phyloP scores from a whole-genome alignment of 1,284 basidiomycete genomes.

The Papiliotrema laurentii region DNA sequence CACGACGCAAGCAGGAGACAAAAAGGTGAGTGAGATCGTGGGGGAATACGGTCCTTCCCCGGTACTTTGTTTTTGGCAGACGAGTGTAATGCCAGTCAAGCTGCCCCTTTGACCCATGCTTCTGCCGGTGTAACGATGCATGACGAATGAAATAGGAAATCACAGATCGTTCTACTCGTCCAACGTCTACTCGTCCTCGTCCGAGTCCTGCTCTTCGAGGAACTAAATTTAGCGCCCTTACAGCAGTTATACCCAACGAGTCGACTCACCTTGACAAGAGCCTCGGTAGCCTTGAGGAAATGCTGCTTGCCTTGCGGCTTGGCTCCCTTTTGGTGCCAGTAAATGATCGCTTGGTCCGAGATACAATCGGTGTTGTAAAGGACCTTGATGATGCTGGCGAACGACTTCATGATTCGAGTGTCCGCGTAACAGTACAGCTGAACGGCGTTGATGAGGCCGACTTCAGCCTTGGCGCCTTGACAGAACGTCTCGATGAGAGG shows the following conservation, averaged over 20 bases:
- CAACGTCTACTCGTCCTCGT: constrained; percentile 30
- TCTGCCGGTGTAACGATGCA: no score
- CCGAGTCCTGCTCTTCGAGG: constrained; percentile 44
- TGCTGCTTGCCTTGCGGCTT: constrained; percentile 91
- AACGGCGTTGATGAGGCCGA: constrained; percentile 85
- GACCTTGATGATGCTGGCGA: constrained; percentile 90
- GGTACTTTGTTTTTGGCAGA: no score
- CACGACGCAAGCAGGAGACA: no score
- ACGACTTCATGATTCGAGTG: constrained; percentile 86
- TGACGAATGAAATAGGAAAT: background rate
- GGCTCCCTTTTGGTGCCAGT: constrained; percentile 95
- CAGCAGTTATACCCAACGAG: background rate
- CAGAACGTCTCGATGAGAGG: constrained; percentile 85
- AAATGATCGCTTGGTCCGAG: constrained; percentile 91
- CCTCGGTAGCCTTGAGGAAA: constrained; percentile 82
- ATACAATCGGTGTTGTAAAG: constrained; percentile 93
- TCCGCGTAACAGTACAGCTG: constrained; percentile 95
- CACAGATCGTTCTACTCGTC: no score
- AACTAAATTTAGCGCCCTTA: constrained; percentile 19
- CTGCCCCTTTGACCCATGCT: no score
- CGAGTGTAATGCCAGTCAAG: no score
- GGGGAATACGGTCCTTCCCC: no score
- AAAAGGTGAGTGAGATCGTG: no score
- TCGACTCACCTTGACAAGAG: constrained; percentile 76
- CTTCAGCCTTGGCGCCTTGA: constrained; percentile 77